Evolutionary conservation across 2,329 filamentous ascomycete genomes (phyloP).

Genomic region (Fusarium zealandicum): DNA sequence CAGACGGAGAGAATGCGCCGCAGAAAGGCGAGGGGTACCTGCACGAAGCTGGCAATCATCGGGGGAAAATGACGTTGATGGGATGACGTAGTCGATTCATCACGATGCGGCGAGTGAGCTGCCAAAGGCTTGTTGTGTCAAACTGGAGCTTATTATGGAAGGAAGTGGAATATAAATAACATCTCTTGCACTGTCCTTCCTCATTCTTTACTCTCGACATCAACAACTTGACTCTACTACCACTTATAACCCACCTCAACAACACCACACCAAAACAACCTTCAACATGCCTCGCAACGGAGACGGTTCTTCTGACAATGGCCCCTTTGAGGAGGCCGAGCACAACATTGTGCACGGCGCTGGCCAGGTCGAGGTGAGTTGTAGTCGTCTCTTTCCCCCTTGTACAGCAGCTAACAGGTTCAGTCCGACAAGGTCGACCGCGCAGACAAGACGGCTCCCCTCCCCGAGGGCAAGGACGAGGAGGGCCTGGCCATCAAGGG

Average conservation of each 20-base stretch:
- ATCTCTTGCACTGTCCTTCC: neutral
- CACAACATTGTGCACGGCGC: slow-evolving; percentile 56
- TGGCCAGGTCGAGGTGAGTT: slow-evolving; percentile 49
- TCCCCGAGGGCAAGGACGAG: slow-evolving; percentile 54
- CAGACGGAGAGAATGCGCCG: slow-evolving; percentile 9
- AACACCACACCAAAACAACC: slow-evolving; percentile 3
- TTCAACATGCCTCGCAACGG: slow-evolving; percentile 59
- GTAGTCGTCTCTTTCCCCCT: neutral
- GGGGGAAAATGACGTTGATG: slow-evolving; percentile 26
- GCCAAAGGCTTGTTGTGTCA: slow-evolving; percentile 2
- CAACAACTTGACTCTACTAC: slow-evolving; percentile 1
- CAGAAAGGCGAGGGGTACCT: slow-evolving; percentile 8
- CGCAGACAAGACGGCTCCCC: slow-evolving; percentile 58
- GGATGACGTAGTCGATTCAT: slow-evolving; percentile 34
- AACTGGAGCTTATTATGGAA: neutral
- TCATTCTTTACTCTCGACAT: slow-evolving; percentile 8
- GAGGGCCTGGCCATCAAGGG: slow-evolving; percentile 53
- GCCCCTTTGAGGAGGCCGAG: slow-evolving; percentile 49
- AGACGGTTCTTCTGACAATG: slow-evolving; percentile 58
- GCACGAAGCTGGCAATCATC: slow-evolving; percentile 7
- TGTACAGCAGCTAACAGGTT: neutral
- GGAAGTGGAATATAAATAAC: slow-evolving; percentile 25
- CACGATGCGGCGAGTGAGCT: slow-evolving; percentile 15
- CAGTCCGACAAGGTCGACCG: slow-evolving; percentile 51
- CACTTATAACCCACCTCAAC: slow-evolving; percentile 1